These are phyloP conservation scores for Coffea humblotiana DNA, from an alignment of 305 asterid genomes.

Conservation along the genomic window DNA sequence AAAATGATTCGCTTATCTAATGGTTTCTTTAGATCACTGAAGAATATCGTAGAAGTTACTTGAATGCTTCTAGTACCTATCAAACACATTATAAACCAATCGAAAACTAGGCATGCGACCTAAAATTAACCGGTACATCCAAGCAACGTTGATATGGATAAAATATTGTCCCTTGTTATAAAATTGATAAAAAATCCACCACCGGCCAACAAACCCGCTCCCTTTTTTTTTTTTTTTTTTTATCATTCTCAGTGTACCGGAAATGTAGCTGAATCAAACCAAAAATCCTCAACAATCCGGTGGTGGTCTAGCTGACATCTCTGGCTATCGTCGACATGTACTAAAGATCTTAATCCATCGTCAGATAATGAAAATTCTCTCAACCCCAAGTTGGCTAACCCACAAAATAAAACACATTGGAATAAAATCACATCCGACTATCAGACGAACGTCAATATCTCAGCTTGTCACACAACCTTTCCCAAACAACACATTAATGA, in stretches of 20 bases:
- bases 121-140: not conserved
- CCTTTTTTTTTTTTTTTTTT: not conserved
- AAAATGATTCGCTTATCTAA: not conserved
- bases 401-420: not conserved
- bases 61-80: not conserved
- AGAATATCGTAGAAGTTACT: not conserved
- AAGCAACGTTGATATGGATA: not conserved
- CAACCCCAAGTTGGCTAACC: not conserved
- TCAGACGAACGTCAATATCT: not conserved
- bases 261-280: slow-evolving; percentile 10
- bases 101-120: not conserved
- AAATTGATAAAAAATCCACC: not conserved
- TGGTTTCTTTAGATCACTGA: not conserved
- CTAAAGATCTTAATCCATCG: not conserved
- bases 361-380: not conserved
- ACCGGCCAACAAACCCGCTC: not conserved
- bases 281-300: not conserved
- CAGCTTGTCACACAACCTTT: slow-evolving; percentile 2
- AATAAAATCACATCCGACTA: not conserved
- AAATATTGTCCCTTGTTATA: not conserved
- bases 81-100: not conserved
- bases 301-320: not conserved
- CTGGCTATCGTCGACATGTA: not conserved
- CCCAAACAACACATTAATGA: not conserved
- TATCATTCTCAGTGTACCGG: not conserved